These are phyloP conservation scores for Talaromyces sp. DNA, from an alignment of 2,329 filamentous ascomycete genomes.

Conservation along the genomic window DNA sequence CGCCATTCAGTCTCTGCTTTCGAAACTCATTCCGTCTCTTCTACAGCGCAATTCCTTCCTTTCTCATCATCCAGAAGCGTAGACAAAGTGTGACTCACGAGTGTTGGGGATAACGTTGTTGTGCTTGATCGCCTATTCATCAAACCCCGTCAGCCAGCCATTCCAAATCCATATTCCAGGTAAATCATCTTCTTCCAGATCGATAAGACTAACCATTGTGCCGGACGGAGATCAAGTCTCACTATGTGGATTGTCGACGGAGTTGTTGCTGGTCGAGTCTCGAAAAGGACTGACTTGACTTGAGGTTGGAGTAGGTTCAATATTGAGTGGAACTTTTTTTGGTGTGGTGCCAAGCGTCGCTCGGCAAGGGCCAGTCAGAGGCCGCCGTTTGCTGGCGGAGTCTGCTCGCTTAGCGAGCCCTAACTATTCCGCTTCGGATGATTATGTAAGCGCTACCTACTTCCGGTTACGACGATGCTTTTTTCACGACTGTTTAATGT, in stretches of 20 bases:
- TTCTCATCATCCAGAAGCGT: background rate
- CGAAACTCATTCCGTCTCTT: background rate
- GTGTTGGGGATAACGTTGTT: conserved; percentile 98
- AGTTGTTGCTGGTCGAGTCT: conserved; percentile 48
- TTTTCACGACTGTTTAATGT: background rate
- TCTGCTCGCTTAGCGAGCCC: conserved; percentile 44
- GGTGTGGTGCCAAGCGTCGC: conserved; percentile 39
- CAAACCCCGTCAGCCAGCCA: conserved; percentile 2
- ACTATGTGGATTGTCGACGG: conserved; percentile 41
- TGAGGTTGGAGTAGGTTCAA: conserved; percentile 22
- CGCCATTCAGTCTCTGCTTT: conserved; percentile 15
- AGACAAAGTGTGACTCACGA: conserved; percentile 58
- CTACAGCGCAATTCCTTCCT: background rate
- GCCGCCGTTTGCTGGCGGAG: conserved; percentile 6
- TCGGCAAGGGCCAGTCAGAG: conserved; percentile 18
- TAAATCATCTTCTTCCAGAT: background rate
- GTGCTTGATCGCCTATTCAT: conserved; percentile 89
- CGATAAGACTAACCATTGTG: conserved; percentile 46
- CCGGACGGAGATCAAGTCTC: conserved; percentile 53
- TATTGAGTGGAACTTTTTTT: conserved; percentile 39
- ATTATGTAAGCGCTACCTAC: background rate
- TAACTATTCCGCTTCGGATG: conserved; percentile 22
- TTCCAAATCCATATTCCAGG: background rate
- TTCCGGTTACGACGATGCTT: background rate
- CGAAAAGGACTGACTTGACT: conserved; percentile 26